A percentile compares a stretch with the other conserved stretches of the same genome.
These are phyloP conservation scores for Psidium guajava DNA, from an alignment of 345 rosid genomes.

Conservation along the genomic window DNA sequence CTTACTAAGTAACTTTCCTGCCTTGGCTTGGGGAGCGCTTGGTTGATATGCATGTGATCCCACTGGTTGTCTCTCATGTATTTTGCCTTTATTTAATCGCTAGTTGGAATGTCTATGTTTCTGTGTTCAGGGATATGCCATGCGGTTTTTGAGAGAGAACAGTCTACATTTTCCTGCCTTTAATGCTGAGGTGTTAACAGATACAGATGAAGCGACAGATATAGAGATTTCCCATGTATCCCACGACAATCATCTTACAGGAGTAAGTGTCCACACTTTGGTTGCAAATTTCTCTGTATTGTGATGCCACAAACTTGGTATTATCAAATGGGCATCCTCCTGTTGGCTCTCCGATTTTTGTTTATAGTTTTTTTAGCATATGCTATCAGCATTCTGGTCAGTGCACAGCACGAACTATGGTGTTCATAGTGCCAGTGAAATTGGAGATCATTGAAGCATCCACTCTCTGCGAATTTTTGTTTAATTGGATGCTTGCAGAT, in stretches of 20 bases:
- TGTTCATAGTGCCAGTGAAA: not conserved
- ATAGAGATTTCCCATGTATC: slow-evolving; percentile 40
- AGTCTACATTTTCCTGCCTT: slow-evolving; percentile 28
- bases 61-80: not conserved
- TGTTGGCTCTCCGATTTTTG: not conserved
- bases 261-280: slow-evolving; percentile 34
- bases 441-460: not conserved
- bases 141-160: slow-evolving; percentile 61
- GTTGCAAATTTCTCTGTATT: not conserved
- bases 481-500: not conserved
- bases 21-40: not conserved
- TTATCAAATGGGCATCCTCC: not conserved
- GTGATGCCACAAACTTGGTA: not conserved
- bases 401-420: not conserved
- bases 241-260: slow-evolving; percentile 60
- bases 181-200: slow-evolving; percentile 52
- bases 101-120: not conserved
- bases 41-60: not conserved
- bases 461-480: not conserved
- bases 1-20: not conserved
- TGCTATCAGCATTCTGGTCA: not conserved
- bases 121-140: slow-evolving; percentile 51
- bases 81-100: not conserved
- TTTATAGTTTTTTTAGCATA: not conserved
- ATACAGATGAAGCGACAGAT: slow-evolving; percentile 42